phyloP scores from a whole-genome alignment of 805 yeast species.

The Ogataea haglerorum region DNA sequence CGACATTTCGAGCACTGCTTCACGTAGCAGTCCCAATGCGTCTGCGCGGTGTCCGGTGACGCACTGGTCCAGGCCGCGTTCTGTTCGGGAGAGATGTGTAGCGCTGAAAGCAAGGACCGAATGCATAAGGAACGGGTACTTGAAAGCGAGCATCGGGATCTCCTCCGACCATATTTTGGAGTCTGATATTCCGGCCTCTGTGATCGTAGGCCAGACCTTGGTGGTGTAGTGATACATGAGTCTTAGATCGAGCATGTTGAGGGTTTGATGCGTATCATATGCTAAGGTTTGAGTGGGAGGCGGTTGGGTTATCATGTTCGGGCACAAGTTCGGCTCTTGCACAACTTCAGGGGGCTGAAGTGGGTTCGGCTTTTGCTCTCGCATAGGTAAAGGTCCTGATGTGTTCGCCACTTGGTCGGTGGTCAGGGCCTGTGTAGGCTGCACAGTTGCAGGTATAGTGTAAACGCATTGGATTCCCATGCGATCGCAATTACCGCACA shows the following conservation, averaged over 20 bases:
- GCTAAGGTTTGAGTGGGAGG: constrained; percentile 21
- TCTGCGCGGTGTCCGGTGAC: constrained; percentile 86
- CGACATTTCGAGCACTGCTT: constrained; percentile 80
- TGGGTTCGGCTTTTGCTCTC: background rate
- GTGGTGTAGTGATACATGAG: constrained; percentile 86
- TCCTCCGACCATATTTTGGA: constrained; percentile 83
- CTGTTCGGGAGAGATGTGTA: constrained; percentile 79
- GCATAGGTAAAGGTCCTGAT: background rate
- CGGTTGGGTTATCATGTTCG: constrained; percentile 30
- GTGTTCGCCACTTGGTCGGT: no score
- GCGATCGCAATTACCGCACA: constrained; percentile 73
- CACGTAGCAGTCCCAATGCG: constrained; percentile 74
- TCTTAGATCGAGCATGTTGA: constrained; percentile 73
- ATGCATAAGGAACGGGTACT: constrained; percentile 89
- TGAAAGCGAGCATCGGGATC: constrained; percentile 84
- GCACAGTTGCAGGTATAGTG: constrained; percentile 1
- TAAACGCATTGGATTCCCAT: constrained; percentile 79
- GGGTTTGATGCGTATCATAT: constrained; percentile 29
- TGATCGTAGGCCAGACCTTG: constrained; percentile 79
- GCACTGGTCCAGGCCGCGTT: constrained; percentile 70
- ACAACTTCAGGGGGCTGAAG: constrained; percentile 1
- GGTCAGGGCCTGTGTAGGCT: background rate
- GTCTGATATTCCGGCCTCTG: constrained; percentile 87
- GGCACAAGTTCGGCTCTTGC: constrained; percentile 28
- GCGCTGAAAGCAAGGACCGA: constrained; percentile 88